Evolutionary conservation across 225 moss, liverwort and hornwort species (phyloP).

Genomic region (Polytrichum commune): DNA sequence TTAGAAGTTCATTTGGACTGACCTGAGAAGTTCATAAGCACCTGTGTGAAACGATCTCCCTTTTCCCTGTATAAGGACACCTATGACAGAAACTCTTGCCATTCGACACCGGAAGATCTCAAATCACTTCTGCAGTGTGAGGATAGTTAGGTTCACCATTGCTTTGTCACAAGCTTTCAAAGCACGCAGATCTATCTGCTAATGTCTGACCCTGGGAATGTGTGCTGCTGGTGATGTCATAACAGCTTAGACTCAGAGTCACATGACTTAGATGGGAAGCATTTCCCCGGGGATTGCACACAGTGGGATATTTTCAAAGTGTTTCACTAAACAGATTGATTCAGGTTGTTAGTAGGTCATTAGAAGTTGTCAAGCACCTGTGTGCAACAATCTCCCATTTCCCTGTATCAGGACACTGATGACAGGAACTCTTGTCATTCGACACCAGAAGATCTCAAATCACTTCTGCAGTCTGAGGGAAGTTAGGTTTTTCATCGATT

Average conservation of each 20-base stretch:
- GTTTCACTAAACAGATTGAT: background rate
- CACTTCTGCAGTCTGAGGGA: background rate
- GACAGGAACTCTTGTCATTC: background rate
- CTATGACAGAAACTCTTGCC: background rate
- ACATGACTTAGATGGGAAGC: constrained; percentile 74
- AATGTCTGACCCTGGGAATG: background rate
- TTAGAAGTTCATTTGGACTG: background rate
- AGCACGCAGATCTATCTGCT: background rate
- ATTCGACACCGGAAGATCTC: background rate
- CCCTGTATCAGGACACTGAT: background rate
- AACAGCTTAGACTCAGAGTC: constrained; percentile 64
- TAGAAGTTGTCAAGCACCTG: background rate
- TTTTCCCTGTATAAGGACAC: background rate
- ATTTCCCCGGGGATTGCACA: constrained; percentile 36
- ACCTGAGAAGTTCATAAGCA: too few species aligned
- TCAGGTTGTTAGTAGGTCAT: background rate
- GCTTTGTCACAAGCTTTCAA: background rate
- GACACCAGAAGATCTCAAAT: background rate
- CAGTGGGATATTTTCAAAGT: too few species aligned
- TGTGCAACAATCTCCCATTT: background rate
- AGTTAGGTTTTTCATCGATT: background rate
- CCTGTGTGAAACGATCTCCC: background rate
- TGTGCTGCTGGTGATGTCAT: background rate
- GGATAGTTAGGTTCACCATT: background rate
- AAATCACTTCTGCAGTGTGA: constrained; percentile 1